A percentile compares a stretch with the other conserved stretches of the same genome.
Evolutionary conservation across 306 rosid species (phyloP).

Genomic region (Quercus glauca): DNA sequence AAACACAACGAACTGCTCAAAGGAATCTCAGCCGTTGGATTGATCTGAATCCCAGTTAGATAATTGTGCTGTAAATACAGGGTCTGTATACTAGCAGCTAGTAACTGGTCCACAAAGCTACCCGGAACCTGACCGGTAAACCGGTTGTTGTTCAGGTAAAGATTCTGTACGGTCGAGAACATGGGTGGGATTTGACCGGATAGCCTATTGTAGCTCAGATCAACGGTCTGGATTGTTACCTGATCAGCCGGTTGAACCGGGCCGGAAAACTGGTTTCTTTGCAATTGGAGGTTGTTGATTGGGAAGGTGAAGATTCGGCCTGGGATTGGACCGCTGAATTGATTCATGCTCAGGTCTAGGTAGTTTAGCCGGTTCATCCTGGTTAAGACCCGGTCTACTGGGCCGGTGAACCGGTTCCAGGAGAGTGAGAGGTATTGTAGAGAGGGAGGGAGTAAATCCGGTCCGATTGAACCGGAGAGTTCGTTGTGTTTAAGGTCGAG

Average conservation of each 20-base stretch:
- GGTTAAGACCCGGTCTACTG: conserved; percentile 55
- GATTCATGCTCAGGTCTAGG: conserved; percentile 81
- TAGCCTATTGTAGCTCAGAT: conserved; percentile 76
- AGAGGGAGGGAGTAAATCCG: conserved; percentile 65
- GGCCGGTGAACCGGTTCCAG: conserved; percentile 71
- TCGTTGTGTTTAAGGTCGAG: conserved; percentile 82
- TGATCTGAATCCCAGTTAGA: conserved; percentile 85
- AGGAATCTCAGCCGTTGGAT: conserved; percentile 96
- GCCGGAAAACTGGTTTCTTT: conserved; percentile 70
- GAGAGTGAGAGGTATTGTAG: conserved; percentile 79
- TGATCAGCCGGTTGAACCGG: conserved; percentile 54
- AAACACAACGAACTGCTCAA: conserved; percentile 82
- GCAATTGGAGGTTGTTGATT: conserved; percentile 58
- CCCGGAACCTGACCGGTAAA: conserved; percentile 84
- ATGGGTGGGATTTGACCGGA: conserved; percentile 68
- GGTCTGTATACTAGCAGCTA: conserved; percentile 66
- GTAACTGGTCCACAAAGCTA: conserved; percentile 62
- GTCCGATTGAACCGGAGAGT: conserved; percentile 66
- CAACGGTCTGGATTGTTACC: conserved; percentile 73
- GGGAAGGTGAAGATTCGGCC: conserved; percentile 75
- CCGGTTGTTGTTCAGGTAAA: conserved; percentile 83
- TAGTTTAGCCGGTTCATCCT: conserved; percentile 64
- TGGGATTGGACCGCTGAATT: conserved; percentile 69
- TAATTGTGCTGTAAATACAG: conserved; percentile 89
- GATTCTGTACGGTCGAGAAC: conserved; percentile 76